Evolutionary conservation across 2,329 filamentous ascomycete genomes (phyloP).

Genomic region (Myriosclerotinia curreyana): DNA sequence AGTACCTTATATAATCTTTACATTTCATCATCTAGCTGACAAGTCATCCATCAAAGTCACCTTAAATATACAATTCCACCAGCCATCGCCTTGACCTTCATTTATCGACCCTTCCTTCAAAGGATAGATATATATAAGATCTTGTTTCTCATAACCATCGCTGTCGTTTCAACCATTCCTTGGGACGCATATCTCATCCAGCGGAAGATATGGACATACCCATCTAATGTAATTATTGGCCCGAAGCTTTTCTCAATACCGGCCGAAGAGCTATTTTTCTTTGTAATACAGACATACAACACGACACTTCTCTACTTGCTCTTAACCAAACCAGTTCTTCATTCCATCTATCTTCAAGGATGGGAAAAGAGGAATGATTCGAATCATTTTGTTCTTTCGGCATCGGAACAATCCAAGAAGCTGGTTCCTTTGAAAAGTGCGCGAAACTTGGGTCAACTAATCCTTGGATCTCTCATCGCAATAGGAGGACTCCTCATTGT

Average conservation of each 20-base stretch:
- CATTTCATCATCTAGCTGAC: constrained; percentile 16
- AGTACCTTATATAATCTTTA: constrained; percentile 36
- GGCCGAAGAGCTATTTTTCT: constrained; percentile 72
- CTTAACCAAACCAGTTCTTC: constrained; percentile 60
- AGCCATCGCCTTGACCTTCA: constrained; percentile 54
- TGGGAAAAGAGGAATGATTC: constrained; percentile 23
- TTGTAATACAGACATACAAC: constrained; percentile 72
- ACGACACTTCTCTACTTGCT: constrained; percentile 67
- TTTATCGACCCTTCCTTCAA: constrained; percentile 61
- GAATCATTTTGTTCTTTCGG: constrained; percentile 42
- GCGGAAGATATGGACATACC: constrained; percentile 68
- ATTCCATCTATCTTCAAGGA: constrained; percentile 50
- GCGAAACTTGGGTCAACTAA: constrained; percentile 49
- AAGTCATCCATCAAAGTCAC: constrained; percentile 44
- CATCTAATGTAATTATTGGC: constrained; percentile 61
- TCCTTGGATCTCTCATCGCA: constrained; percentile 46
- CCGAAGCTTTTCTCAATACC: constrained; percentile 63
- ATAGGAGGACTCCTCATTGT: constrained; percentile 47
- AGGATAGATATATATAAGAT: constrained; percentile 62
- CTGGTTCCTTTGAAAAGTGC: constrained; percentile 25
- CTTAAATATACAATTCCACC: constrained; percentile 66
- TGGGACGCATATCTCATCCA: constrained; percentile 76
- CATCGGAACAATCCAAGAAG: constrained; percentile 24
- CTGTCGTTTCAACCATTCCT: constrained; percentile 65
- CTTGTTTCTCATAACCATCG: constrained; percentile 57